Percentiles rank a stretch among this genome's conserved stretches.
Evolutionary conservation across 345 rosid genomes (phyloP).

Genomic region (Populus tremula): DNA sequence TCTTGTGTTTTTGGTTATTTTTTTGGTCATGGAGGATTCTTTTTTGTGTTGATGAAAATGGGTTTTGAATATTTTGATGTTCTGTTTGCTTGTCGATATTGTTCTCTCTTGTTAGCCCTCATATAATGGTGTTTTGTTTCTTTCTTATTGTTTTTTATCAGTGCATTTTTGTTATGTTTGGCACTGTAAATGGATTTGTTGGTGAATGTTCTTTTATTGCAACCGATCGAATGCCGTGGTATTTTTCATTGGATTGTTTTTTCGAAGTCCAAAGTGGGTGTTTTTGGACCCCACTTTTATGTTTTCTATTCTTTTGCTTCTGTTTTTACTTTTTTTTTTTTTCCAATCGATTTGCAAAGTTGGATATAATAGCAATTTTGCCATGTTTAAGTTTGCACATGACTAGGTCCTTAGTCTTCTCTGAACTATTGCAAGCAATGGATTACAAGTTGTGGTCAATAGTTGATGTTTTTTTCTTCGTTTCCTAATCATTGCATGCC

Average conservation of each 20-base stretch:
- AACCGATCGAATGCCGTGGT: not conserved
- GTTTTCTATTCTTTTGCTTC: not conserved
- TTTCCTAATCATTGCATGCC: not conserved
- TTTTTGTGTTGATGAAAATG: conserved; percentile 4
- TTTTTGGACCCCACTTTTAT: not conserved
- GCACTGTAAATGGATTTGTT: not conserved
- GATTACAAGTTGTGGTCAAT: not conserved
- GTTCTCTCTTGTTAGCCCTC: not conserved
- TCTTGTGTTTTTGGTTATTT: not conserved
- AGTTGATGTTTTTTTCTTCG: too few relatives aligned
- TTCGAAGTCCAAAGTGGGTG: not conserved
- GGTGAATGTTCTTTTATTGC: not conserved
- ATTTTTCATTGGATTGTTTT: not conserved
- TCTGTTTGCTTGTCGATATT: conserved; percentile 2
- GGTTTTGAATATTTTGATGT: not conserved
- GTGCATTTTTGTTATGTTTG: not conserved
- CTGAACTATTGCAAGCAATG: too few relatives aligned
- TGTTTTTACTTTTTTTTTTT: not conserved
- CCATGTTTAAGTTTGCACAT: not conserved
- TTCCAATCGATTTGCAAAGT: not conserved
- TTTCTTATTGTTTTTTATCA: not conserved
- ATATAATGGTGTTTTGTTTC: not conserved
- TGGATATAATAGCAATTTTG: not conserved
- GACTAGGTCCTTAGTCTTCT: too few relatives aligned
- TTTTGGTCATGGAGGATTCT: not conserved